These are phyloP conservation scores for Rhynchosporium agropyri DNA, from an alignment of 2,329 filamentous ascomycete genomes.

Conservation along the genomic window DNA sequence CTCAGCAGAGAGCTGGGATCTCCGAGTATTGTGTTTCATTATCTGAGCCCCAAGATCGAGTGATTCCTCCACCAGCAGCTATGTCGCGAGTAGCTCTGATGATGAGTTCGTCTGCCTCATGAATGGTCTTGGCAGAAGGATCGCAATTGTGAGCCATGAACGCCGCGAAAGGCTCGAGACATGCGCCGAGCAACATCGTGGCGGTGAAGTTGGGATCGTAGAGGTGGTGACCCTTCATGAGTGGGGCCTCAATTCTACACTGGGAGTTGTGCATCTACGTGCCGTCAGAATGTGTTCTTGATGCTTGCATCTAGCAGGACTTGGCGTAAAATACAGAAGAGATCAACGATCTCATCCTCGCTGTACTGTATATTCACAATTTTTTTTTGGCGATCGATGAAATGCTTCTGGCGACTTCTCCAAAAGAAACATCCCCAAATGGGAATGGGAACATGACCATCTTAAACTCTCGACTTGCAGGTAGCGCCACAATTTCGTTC, in stretches of 20 bases:
- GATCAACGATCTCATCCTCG: constrained; percentile 8
- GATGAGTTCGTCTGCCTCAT: neutral
- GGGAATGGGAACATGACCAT: neutral
- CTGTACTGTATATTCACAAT: neutral
- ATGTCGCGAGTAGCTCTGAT: constrained; percentile 2
- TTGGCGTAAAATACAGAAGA: constrained; percentile 10
- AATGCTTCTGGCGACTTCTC: neutral
- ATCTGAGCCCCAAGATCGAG: neutral
- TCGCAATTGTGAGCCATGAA: neutral
- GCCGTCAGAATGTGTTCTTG: too few species aligned
- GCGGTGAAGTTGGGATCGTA: constrained; percentile 7
- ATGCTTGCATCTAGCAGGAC: too few species aligned
- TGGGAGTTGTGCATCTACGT: constrained; percentile 13
- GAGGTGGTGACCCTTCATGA: constrained; percentile 1
- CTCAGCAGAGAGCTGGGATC: neutral
- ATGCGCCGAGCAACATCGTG: neutral
- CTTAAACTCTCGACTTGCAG: constrained; percentile 2
- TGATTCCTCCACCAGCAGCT: neutral
- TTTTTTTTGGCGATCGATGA: constrained; percentile 5
- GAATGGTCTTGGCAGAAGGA: neutral
- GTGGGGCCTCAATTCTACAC: neutral
- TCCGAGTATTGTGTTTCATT: too few species aligned
- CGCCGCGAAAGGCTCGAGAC: constrained; percentile 3
- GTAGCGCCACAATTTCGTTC: constrained; percentile 1
- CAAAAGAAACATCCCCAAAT: neutral